Evolutionary conservation across 352 stramenopile genomes (phyloP).

Genomic region (Pilasporangium apinafurcum): DNA sequence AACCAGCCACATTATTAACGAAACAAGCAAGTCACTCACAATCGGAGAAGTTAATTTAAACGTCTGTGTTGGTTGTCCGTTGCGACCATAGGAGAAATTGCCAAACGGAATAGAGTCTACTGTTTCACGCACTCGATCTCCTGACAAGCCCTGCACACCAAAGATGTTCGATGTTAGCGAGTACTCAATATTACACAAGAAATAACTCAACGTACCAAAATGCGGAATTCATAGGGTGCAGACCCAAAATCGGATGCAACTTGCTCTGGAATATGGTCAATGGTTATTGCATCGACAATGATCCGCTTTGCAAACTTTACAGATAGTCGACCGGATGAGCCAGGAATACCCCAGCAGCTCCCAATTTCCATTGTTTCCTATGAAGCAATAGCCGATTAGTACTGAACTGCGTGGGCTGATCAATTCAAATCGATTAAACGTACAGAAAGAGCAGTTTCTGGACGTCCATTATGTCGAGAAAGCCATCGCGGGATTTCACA

Average conservation of each 20-base stretch:
- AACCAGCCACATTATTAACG: not conserved
- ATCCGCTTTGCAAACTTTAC: constrained; percentile 69
- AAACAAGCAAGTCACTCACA: constrained; percentile 12
- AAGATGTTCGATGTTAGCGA: not conserved
- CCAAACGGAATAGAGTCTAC: constrained; percentile 56
- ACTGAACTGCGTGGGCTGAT: too few species aligned
- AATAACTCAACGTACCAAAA: constrained; percentile 33
- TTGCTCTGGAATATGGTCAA: constrained; percentile 74
- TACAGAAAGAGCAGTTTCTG: constrained; percentile 78
- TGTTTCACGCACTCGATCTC: constrained; percentile 25
- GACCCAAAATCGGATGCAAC: constrained; percentile 68
- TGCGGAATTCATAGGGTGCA: constrained; percentile 53
- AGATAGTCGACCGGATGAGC: constrained; percentile 53
- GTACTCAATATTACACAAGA: too few species aligned
- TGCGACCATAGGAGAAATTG: constrained; percentile 65
- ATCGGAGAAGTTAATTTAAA: constrained; percentile 52
- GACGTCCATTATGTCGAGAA: constrained; percentile 61
- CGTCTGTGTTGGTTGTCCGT: constrained; percentile 46
- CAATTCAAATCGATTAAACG: constrained; percentile 4
- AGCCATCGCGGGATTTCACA: constrained; percentile 69
- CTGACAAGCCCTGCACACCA: constrained; percentile 31
- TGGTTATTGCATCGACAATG: constrained; percentile 53
- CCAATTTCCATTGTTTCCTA: constrained; percentile 84
- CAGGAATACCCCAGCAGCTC: constrained; percentile 70
- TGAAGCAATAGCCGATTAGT: too few species aligned